Evolutionary conservation across 371 early-diverging fungal genomes (phyloP), one percentile per base, ranked within the genome.

Genomic region (Mucor indicus): DNA sequence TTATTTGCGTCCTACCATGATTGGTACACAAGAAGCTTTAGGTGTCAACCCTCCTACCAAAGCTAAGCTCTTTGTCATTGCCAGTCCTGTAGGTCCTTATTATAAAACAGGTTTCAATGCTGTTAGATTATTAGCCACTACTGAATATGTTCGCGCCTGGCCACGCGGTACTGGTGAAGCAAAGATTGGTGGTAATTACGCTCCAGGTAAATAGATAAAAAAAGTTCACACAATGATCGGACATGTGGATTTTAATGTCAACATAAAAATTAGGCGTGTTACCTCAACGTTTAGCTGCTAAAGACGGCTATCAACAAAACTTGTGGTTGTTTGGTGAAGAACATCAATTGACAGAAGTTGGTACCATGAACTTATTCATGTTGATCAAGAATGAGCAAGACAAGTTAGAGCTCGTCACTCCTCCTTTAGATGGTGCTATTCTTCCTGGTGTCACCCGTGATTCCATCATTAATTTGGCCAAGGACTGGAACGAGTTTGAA

Each of bases 391-490:
- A 89, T 65, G 82, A 85, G 22, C 30, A 83, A 9, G 91, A 91
- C 49, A 81, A 87, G 50, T 55, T 48, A 17, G 97, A 98, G 69
- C 81, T 98, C 31, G 80, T 90, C 15, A 98, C 98, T 0, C 96
- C 97, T 36, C 86, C 87, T 12, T 81, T 96, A 51, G 95, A 96
- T 72, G 98, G 98, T 29, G 87, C 94, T 44, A 96, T 98, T 59
- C 80, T 98, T 40, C 96, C 96, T 3, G 98, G 98, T 49, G 95
- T 98, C 39, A 96, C 96, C n/a, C 87, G 98, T 49, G 93, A 93
- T 79, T 93, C 93, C 27, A 89, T 98, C 66, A 72, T 98, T 57
- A 35, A 56, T 16, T 77, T 98, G 38, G 84, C 93, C 15, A 77
- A 86, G 22, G 57, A 70, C 39, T 96, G 95, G 95, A 83, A 81